phyloP scores from a whole-genome alignment of 2,329 filamentous ascomycete species.

The Peltaster fructicola region DNA sequence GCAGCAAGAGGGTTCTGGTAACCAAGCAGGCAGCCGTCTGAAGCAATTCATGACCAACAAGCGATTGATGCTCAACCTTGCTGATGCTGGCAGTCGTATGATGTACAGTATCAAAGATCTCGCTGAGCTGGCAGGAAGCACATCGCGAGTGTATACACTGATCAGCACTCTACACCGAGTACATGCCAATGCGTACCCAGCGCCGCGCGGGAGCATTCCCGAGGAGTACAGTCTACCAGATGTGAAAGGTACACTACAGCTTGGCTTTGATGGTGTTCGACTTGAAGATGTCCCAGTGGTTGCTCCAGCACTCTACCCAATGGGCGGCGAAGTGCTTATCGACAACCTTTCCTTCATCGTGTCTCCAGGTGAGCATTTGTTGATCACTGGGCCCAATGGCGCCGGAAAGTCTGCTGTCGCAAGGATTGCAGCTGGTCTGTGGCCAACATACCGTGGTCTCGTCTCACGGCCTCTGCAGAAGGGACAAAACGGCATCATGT shows the following conservation, averaged over 20 bases:
- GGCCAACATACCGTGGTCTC: conserved; percentile 88
- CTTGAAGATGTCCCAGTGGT: conserved; percentile 88
- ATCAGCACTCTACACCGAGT: conserved; percentile 89
- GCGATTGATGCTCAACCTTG: conserved; percentile 88
- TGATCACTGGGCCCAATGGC: conserved; percentile 90
- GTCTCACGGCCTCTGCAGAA: conserved; percentile 69
- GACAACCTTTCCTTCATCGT: conserved; percentile 81
- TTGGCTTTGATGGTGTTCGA: conserved; percentile 84
- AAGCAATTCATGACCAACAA: conserved; percentile 99
- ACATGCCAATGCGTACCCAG: conserved; percentile 74
- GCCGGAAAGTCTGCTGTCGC: conserved; percentile 83
- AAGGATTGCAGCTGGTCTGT: conserved; percentile 75
- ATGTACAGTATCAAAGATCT: conserved; percentile 99
- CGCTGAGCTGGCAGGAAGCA: conserved; percentile 87
- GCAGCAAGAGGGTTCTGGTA: conserved; percentile 7
- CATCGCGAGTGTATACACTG: conserved; percentile 84
- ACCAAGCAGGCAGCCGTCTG: conserved; percentile 52
- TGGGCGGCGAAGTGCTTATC: conserved; percentile 78
- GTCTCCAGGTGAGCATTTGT: conserved; percentile 74
- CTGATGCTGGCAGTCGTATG: conserved; percentile 91
- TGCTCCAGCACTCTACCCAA: conserved; percentile 72
- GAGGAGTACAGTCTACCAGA: conserved; percentile 84
- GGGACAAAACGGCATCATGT: conserved; percentile 77
- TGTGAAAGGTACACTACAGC: conserved; percentile 82
- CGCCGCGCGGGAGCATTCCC: conserved; percentile 44